These are phyloP conservation scores for Gossypium turneri DNA, from an alignment of 345 rosid species.

Conservation along the genomic window DNA sequence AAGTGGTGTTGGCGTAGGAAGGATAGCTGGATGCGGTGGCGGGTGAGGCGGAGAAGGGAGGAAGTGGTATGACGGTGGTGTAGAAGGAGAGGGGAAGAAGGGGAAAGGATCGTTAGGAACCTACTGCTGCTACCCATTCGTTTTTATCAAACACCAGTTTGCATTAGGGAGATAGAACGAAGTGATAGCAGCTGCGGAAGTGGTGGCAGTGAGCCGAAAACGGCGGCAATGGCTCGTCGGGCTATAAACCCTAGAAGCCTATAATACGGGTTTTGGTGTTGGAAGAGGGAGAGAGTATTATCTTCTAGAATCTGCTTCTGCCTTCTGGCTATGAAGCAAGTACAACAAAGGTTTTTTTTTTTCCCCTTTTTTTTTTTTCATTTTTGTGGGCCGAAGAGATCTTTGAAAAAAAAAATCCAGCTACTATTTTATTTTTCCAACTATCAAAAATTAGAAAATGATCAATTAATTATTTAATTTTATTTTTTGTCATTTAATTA, in stretches of 20 bases:
- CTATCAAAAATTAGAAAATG: no score
- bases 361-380: rapidly evolving
- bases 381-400: no score
- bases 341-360: background rate
- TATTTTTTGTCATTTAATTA: no score
- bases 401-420: no score
- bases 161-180: background rate
- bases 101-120: conserved; percentile 54
- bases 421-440: no score
- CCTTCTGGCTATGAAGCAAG: background rate
- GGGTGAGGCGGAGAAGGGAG: conserved; percentile 29
- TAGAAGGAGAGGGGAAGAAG: conserved; percentile 39
- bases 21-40: conserved; percentile 20
- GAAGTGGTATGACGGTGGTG: conserved; percentile 18
- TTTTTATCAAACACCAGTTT: background rate
- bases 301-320: background rate
- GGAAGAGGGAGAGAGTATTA: background rate
- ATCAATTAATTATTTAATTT: no score
- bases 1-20: conserved; percentile 6
- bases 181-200: background rate
- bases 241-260: background rate
- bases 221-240: background rate
- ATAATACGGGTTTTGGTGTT: background rate
- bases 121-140: conserved; percentile 54
- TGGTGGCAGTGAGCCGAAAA: background rate